Evolutionary conservation across 2,329 filamentous ascomycete genomes (phyloP).

Genomic region (Colletotrichum paranaense): DNA sequence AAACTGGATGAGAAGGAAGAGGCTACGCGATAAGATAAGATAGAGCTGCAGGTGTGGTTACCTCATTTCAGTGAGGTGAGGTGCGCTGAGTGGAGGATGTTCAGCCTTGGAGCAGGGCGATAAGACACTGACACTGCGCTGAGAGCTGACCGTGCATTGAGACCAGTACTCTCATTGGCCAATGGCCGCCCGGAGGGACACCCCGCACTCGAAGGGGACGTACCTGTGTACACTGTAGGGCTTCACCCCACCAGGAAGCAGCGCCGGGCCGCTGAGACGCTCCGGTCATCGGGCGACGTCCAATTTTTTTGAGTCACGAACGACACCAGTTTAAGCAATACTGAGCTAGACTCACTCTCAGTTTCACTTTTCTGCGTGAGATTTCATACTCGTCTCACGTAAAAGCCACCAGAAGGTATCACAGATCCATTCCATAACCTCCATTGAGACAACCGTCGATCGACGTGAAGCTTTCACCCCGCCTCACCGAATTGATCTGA

Average conservation of each 20-base stretch:
- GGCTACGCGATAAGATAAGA: conserved; percentile 5
- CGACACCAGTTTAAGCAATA: background rate
- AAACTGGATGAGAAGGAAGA: background rate
- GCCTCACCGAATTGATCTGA: background rate
- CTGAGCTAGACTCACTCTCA: conserved; percentile 13
- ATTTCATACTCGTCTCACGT: background rate
- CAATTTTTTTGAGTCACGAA: conserved; percentile 32
- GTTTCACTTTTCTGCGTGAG: background rate
- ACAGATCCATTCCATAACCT: background rate
- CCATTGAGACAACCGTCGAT: background rate
- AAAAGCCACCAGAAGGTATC: background rate
- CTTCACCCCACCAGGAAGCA: conserved; percentile 18
- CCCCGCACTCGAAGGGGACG: conserved; percentile 13
- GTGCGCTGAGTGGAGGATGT: background rate
- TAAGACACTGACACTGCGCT: background rate
- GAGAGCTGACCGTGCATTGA: background rate
- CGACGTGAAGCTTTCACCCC: background rate
- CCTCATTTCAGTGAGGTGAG: too few relatives aligned
- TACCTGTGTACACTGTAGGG: conserved; percentile 5
- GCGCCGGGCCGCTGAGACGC: conserved; percentile 15
- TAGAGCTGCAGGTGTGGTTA: background rate
- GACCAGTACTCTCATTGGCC: conserved; percentile 14
- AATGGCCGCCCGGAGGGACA: background rate
- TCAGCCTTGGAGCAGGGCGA: background rate
- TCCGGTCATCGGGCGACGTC: conserved; percentile 27